Base-by-base conservation (phyloP, 306 rosid species). In the Acmispon strigosus region DNA sequence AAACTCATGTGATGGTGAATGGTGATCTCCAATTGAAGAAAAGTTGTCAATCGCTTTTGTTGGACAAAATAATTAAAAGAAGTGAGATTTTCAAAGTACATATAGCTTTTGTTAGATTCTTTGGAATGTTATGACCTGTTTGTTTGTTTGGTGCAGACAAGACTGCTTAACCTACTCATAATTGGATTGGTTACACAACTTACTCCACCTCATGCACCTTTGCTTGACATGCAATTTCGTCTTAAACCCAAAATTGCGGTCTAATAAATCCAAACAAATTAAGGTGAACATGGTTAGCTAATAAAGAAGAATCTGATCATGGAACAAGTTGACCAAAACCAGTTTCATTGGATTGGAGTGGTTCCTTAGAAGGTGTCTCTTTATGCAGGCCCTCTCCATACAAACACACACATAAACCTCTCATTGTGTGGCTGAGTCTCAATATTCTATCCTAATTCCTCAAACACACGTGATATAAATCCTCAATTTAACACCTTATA, bases 311-410 rank as follows among this genome's bases (percentile, higher is more conserved):
- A 55, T 14, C 14, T 6, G 43, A 12, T 47, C 22, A 55, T 48
- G 47, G 44, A 62, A 67, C 72, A 42, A 53, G 88, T 83, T 81
- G 90, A 77, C 85, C 85, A 72, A 27, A 76, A 76, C 14, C 24
- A 69, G 43, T 29, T 22, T 22, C 24, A 22, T 13, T 27, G 12
- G 9, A 29, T 76, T 66, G 81, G 62, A n/a, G n/a, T n/a, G n/a
- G n/a, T n/a, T n/a, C n/a, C n/a, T n/a, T n/a, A n/a, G n/a, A n/a
- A n/a, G n/a, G n/a, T n/a, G n/a, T n/a, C n/a, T n/a, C n/a, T n/a
- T n/a, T n/a, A n/a, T n/a, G n/a, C n/a, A n/a, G n/a, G n/a, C n/a
- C n/a, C n/a, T n/a, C n/a, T n/a, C n/a, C 67, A 39, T 9, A 8
- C 11, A 39, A 8, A 39, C 3, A 10, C 14, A 12, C 9, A 68